Evolutionary conservation across 2,329 filamentous ascomycete genomes (phyloP).

Genomic region (Colletotrichum sp.): DNA sequence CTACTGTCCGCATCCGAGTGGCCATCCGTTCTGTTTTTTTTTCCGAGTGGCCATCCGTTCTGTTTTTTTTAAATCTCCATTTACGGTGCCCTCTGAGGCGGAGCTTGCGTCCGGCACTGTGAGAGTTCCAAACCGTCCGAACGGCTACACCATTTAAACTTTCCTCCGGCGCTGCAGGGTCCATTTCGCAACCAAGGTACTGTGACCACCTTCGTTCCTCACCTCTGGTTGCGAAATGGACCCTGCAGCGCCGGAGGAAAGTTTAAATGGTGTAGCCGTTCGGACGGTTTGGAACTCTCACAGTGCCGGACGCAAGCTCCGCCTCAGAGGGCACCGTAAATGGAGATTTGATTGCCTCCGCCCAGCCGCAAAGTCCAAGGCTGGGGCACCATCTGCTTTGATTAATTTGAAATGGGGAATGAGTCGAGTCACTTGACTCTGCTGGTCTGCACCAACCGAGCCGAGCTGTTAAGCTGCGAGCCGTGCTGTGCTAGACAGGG

Average conservation of each 20-base stretch:
- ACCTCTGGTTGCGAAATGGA: background rate
- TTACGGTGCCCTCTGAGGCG: background rate
- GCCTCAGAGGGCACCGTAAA: background rate
- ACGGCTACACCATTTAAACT: slow-evolving; percentile 12
- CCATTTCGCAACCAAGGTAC: background rate
- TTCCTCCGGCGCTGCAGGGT: slow-evolving; percentile 15
- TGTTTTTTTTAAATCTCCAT: background rate
- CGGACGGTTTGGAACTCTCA: background rate
- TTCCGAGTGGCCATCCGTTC: background rate
- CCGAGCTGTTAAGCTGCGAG: background rate
- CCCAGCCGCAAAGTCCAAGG: background rate
- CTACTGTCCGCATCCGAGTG: background rate
- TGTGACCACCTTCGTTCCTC: background rate
- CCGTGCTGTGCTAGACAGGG: background rate
- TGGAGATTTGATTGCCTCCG: background rate
- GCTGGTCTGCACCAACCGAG: background rate
- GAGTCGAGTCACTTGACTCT: slow-evolving; percentile 9
- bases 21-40: background rate
- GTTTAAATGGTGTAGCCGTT: slow-evolving; percentile 12
- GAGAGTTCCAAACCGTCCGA: background rate
- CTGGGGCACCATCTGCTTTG: background rate
- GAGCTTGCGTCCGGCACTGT: background rate
- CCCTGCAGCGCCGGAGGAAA: slow-evolving; percentile 15
- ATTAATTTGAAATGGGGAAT: background rate
- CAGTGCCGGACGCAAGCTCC: slow-evolving; percentile 1